A percentile compares a stretch with the other conserved stretches of the same genome.
Evolutionary conservation across 305 asterid genomes (phyloP).

Genomic region (Fraxinus platypoda): DNA sequence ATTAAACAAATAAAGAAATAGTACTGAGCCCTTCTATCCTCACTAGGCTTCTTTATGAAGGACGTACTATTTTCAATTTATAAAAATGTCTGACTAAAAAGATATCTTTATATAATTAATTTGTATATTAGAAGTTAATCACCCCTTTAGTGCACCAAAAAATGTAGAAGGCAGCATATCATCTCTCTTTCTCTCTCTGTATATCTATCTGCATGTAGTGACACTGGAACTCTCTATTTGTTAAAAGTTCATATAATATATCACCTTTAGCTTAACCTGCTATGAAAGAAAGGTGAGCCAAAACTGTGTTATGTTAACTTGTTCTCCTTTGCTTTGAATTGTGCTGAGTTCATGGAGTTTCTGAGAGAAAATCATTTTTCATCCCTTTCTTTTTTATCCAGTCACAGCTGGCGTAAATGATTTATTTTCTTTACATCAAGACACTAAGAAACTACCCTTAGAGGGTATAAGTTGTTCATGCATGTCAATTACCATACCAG

Average conservation of each 20-base stretch:
- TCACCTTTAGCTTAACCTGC: not conserved
- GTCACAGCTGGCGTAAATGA: not conserved
- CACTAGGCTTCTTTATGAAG: not conserved
- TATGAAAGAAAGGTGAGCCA: not conserved
- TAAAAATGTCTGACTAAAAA: not conserved
- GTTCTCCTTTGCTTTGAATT: not conserved
- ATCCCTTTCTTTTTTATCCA: not conserved
- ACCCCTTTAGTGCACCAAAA: not conserved
- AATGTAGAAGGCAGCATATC: not conserved
- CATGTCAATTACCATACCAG: not conserved
- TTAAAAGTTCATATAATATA: not conserved
- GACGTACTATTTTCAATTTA: not conserved
- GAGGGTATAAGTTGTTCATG: conserved; percentile 8
- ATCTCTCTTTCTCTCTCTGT: not conserved
- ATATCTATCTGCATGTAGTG: not conserved
- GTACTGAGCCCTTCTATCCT: not conserved
- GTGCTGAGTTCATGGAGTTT: not conserved
- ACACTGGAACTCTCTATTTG: not conserved
- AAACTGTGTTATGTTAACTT: not conserved
- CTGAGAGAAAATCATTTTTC: not conserved
- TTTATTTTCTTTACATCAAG: not conserved
- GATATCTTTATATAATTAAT: not conserved
- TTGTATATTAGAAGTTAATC: not conserved
- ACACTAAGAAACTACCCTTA: not conserved
- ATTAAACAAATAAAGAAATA: not conserved